Conservation (phyloP, 2,329 filamentous ascomycete genomes). For the Pseudogymnoascus sp. region DNA sequence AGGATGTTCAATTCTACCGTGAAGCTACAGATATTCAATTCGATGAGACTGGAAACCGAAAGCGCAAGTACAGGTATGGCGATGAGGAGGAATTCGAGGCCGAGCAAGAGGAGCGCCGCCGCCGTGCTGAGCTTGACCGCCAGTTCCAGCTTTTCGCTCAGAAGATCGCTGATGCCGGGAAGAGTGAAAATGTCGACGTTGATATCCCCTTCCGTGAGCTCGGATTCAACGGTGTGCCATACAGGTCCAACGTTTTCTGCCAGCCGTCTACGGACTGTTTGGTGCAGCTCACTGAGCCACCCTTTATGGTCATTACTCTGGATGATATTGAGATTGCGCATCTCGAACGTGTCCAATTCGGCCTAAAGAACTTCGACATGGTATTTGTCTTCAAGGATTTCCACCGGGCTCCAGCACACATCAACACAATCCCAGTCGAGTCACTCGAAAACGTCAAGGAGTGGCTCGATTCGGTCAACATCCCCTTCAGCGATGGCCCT, state of each 20-base stretch:
- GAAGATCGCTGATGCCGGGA: constrained; percentile 93
- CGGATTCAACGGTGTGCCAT: constrained; percentile 93
- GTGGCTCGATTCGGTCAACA: constrained; percentile 92
- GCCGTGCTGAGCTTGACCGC: constrained; percentile 85
- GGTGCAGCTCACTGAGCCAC: constrained; percentile 93
- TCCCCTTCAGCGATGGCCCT: constrained; percentile 87
- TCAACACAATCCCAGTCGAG: constrained; percentile 98
- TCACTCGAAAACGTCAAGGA: constrained; percentile 93
- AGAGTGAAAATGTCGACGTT: constrained; percentile 82
- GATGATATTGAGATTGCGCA: constrained; percentile 96
- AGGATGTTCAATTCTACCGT: constrained; percentile 95
- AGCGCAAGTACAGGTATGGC: constrained; percentile 94
- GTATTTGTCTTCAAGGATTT: constrained; percentile 99
- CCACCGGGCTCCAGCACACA: constrained; percentile 77
- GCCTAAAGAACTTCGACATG: constrained; percentile 97
- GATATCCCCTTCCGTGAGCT: constrained; percentile 96
- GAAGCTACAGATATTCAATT: constrained; percentile 98
- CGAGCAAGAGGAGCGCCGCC: constrained; percentile 90
- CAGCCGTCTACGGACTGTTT: constrained; percentile 95
- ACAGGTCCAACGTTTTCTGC: constrained; percentile 89
- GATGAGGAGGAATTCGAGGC: constrained; percentile 99
- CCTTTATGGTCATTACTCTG: constrained; percentile 91
- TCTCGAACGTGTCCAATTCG: constrained; percentile 91
- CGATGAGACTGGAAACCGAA: constrained; percentile 95
- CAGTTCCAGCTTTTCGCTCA: constrained; percentile 95